Base-by-base conservation (phyloP, 1,139 yeast species). In the Blastobotrys apis region DNA sequence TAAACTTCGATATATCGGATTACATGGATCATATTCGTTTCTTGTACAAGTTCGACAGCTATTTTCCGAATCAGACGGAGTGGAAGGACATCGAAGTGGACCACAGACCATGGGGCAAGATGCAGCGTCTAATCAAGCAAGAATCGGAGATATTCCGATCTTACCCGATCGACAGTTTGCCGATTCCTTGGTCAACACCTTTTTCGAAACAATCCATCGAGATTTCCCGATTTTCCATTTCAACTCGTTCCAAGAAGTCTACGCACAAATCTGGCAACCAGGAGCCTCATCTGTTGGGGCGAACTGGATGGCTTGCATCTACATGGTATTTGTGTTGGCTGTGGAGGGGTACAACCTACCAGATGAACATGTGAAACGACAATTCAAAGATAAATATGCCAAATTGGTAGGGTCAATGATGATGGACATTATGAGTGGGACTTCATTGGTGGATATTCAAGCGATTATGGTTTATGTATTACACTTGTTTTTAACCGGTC, bases 81-180 rank as follows among this genome's bases (percentile, higher is more conserved):
- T 21, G 8, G 44, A 37, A 29, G 43, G 45, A 12, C 45, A 42
- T 32, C 17, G 22, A 5, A 27, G 25, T 34, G 39, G 33, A 8
- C 48, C 48, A 8, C 48, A 44, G 33, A 44, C 48, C 13, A 45
- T 45, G 48, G 48, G 46, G 23, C 13, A 19, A 12, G 43, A 32
- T 12, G 23, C 26, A 16, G 5, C 30, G 27, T 29, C 21, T 5
- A 21, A 22, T 9, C 29, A 35, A 13, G 39, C 41, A 12, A n/a
- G 16, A 10, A 19, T 37, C 13, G 39, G 29, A 15, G 39, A 43
- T 26, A 40, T 41, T 13, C 41, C 47, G 9, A 20, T 41, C 15
- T 21, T 44, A 23, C 48, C 48, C 6, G 48, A 45, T 3, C 43
- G 43, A 16, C 36, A 30, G 31, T 33, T 45, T 12, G 48, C 48